phyloP scores from a whole-genome alignment of 176 grass and related monocot species.

The Neostapfia colusana region DNA sequence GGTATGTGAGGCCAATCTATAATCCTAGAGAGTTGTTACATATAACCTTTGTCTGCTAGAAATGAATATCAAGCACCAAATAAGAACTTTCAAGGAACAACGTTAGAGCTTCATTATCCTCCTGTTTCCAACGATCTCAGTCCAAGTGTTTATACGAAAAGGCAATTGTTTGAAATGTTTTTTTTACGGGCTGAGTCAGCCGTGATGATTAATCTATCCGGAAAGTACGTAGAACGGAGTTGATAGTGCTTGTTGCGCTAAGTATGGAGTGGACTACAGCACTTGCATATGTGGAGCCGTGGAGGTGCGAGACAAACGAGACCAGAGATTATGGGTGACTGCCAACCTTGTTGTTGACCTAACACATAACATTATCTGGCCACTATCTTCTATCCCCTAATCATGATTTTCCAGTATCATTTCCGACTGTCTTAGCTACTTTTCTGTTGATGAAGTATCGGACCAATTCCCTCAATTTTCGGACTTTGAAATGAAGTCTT shows the following conservation, averaged over 20 bases:
- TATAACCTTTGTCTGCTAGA: too few relatives aligned
- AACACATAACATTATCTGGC: background rate
- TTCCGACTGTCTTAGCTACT: background rate
- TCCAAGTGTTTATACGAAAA: background rate
- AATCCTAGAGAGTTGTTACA: too few relatives aligned
- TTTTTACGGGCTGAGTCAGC: background rate
- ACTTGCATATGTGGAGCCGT: constrained; percentile 13
- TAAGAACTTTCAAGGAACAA: background rate
- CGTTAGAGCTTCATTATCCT: background rate
- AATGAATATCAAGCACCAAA: background rate
- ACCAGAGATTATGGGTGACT: constrained; percentile 11
- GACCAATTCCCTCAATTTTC: constrained; percentile 12
- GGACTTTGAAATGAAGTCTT: background rate
- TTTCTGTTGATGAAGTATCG: constrained; percentile 8
- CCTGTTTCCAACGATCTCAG: background rate
- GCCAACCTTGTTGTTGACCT: constrained; percentile 35
- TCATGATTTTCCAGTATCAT: background rate
- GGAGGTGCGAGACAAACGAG: constrained; percentile 4
- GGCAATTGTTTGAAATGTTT: background rate
- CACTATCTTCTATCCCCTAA: background rate
- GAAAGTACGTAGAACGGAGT: too few relatives aligned
- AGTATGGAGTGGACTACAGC: constrained; percentile 25
- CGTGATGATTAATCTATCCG: background rate
- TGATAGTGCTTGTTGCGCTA: background rate
- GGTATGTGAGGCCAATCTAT: too few relatives aligned